A percentile compares a stretch with the other conserved stretches of the same genome.
Conservation (phyloP, 2,329 filamentous ascomycete species). For the Pseudonectria buxi region DNA sequence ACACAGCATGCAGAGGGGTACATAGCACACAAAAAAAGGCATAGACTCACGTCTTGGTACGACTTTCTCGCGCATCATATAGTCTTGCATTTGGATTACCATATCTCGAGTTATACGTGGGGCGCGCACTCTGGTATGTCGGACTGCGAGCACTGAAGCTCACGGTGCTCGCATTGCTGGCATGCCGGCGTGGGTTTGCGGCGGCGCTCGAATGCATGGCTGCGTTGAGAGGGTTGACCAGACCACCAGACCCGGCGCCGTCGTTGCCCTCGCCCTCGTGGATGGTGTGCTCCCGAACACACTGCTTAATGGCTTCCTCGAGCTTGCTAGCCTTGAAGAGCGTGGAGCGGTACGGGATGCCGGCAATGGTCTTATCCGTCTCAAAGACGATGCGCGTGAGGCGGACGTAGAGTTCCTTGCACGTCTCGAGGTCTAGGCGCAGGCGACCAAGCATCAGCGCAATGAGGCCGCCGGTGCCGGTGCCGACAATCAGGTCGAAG, state of each 20-base stretch:
- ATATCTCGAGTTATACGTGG: constrained; percentile 50
- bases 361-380: constrained; percentile 95
- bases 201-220: constrained; percentile 37
- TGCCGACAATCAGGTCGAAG: constrained; percentile 94
- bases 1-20: neutral
- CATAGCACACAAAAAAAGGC: neutral
- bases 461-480: constrained; percentile 90
- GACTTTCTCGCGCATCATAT: constrained; percentile 80
- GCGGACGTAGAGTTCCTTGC: constrained; percentile 93
- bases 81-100: constrained; percentile 80
- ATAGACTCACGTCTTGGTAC: constrained; percentile 76
- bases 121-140: constrained; percentile 47
- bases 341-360: constrained; percentile 89
- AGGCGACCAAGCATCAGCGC: constrained; percentile 93
- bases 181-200: constrained; percentile 48
- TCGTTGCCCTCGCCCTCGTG: constrained; percentile 81
- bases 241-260: constrained; percentile 32
- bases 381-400: constrained; percentile 94
- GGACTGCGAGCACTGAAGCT: constrained; percentile 69
- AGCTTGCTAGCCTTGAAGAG: constrained; percentile 95
- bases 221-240: constrained; percentile 35
- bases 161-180: constrained; percentile 75
- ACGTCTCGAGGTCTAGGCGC: constrained; percentile 87
- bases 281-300: constrained; percentile 77
- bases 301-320: constrained; percentile 87